Base-by-base conservation (phyloP, 1,284 basidiomycete genomes). In the Exobasidium rhododendri region DNA sequence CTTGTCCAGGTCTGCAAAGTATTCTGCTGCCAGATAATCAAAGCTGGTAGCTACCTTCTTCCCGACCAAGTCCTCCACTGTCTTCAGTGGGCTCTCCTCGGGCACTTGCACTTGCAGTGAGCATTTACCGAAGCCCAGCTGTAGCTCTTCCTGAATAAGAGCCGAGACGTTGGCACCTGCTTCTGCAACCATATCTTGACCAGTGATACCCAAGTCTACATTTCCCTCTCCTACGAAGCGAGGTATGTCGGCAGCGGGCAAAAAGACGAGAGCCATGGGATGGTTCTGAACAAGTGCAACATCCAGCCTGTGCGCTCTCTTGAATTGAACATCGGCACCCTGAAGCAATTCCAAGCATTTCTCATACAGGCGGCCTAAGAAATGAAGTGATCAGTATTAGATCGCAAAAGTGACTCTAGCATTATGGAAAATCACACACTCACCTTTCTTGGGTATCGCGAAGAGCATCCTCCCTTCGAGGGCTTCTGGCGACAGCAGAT, bases 191-290 rank as follows among this genome's bases (percentile, higher is more conserved):
- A 97, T 92, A 82, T 99, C 94, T 82, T 97, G 94, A 1, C 94
- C 94, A 5, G 92, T 94, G 66, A 94, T 93, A 4, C 92, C 92
- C 43, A 81, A 83, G 78, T 94, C 90, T 73, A 98, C 90, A 76
- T 96, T 92, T 59, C 94, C 94, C 80, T 97, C 92, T 30, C 92
- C 96, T 40, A 99, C 96, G 81, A 97, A 99, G 35, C 93, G 94
- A 11, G 94, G 94, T 68, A 99, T 99, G 78, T 99, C 96, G 6
- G 91, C 85, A 1, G 96, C 96, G 24, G 96, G 94, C 20, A 98
- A 88, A 82, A 99, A 98, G 31, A 99, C 90, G 55, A 97, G 87
- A 4, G 93, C 93, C 67, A 98, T 92, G 53, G 88, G 88, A 77
- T 93, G 91, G 80, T 98, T 98, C 68, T 89, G 86, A 17, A 92